A percentile compares a stretch with the other conserved stretches of the same genome.
These are phyloP conservation scores for Podospora comata DNA, from an alignment of 495 filamentous ascomycete species.

Conservation along the genomic window DNA sequence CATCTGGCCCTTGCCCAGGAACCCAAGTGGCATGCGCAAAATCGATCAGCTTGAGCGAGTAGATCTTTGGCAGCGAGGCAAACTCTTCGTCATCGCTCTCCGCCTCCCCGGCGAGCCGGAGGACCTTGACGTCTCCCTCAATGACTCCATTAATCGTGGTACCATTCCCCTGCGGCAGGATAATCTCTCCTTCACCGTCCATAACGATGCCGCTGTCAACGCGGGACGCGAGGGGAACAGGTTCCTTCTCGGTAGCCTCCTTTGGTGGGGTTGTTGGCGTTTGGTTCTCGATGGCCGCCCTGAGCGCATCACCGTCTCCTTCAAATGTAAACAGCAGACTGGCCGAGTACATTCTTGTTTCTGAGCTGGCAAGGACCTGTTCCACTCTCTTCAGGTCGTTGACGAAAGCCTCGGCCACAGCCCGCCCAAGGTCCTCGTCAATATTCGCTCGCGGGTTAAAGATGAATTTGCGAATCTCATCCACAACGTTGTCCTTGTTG, in stretches of 20 bases:
- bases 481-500: constrained; percentile 63
- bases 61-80: constrained; percentile 65
- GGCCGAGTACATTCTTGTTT: constrained; percentile 91
- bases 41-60: constrained; percentile 85
- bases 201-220: constrained; percentile 47
- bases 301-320: constrained; percentile 70
- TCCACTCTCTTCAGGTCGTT: constrained; percentile 64
- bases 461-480: constrained; percentile 75
- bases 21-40: constrained; percentile 92
- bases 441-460: constrained; percentile 60
- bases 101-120: constrained; percentile 41
- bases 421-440: constrained; percentile 48
- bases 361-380: constrained; percentile 64
- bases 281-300: constrained; percentile 62
- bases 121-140: constrained; percentile 27
- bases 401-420: constrained; percentile 61
- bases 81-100: constrained; percentile 67
- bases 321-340: constrained; percentile 91
- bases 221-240: constrained; percentile 26
- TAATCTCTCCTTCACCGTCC: constrained; percentile 35
- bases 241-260: constrained; percentile 23
- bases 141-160: constrained; percentile 7
- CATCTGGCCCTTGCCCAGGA: constrained; percentile 81
- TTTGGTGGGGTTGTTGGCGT: constrained; percentile 17
- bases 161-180: background rate